Evolutionary conservation across 1,139 yeast genomes (phyloP), one percentile per base, ranked within the genome.

Genomic region (Candida tetrigidarum): DNA sequence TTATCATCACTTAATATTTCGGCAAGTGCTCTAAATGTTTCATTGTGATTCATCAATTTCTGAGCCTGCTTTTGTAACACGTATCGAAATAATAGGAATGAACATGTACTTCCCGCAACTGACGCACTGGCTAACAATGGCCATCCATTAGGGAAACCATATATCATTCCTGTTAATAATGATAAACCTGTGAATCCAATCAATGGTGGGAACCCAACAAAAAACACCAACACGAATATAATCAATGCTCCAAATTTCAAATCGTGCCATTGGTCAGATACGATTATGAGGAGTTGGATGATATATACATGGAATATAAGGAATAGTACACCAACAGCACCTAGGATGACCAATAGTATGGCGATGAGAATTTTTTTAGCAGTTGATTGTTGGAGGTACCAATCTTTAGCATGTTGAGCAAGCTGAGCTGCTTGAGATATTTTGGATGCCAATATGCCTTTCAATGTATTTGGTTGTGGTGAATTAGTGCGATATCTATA

Each of bases 141-240:
- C 95, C 96, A 92, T 0, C 97, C 98, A 42, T 69, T 61, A 2
- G 85, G 80, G 52, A 88, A 78, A 2, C 98, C 98, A 61, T 86
- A 93, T 22, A 86, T 79, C 81, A 90, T 83, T 2, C 98, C 99
- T 8, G 84, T 72, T 11, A 88, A 63, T 47, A 88, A 75, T 15
- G 86, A 77, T 30, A 88, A 66, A 10, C 86, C 76, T 3, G 93
- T 77, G 64, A 85, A 92, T 2, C 99, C 99, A 40, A 91, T 66
- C 53, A 92, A 54, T 1, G 98, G 99, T 3, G 99, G 99, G 71
- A 93, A 91, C 0, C 78, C 76, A 28, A 74, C 78, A 8, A 68
- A 50, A 52, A 74, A 74, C 9, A 74, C 59, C 49, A 73, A 58
- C 5, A 65, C 22, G 50, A 84, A 78, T 50, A 92, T 65, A 1